Conservation (phyloP, 257 asterid species). For the Eucommia ulmoides region DNA sequence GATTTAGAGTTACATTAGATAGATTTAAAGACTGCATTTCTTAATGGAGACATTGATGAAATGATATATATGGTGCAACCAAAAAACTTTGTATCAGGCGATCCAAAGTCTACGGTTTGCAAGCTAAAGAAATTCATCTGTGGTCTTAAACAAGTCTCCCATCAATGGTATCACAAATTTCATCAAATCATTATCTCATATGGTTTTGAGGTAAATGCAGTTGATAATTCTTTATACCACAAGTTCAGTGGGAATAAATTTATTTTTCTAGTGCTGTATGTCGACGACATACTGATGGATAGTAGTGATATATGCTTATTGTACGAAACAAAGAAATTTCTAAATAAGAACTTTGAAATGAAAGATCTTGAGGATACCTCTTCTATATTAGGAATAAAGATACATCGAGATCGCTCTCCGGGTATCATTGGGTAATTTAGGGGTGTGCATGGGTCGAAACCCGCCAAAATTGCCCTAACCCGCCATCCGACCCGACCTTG, state of each 20-base stretch:
- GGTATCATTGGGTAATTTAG: too few relatives aligned
- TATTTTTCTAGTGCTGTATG: background rate
- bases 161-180: background rate
- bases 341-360: too few relatives aligned
- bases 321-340: too few relatives aligned
- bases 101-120: background rate
- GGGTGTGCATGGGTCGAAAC: too few relatives aligned
- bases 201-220: background rate
- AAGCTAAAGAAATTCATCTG: background rate
- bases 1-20: background rate
- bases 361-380: too few relatives aligned
- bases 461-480: too few relatives aligned
- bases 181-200: background rate
- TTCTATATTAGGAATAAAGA: too few relatives aligned
- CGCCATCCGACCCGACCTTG: too few relatives aligned
- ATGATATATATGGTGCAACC: background rate
- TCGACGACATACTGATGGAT: background rate
- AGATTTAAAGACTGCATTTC: background rate
- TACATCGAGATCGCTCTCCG: too few relatives aligned
- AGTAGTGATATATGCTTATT: too few relatives aligned
- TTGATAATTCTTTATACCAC: background rate
- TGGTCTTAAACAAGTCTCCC: background rate
- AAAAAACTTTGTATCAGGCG: background rate
- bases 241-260: too few relatives aligned
- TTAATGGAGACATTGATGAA: background rate